phyloP scores from a whole-genome alignment of 2,329 filamentous ascomycete genomes.

The Beauveria scarabaeidicola region DNA sequence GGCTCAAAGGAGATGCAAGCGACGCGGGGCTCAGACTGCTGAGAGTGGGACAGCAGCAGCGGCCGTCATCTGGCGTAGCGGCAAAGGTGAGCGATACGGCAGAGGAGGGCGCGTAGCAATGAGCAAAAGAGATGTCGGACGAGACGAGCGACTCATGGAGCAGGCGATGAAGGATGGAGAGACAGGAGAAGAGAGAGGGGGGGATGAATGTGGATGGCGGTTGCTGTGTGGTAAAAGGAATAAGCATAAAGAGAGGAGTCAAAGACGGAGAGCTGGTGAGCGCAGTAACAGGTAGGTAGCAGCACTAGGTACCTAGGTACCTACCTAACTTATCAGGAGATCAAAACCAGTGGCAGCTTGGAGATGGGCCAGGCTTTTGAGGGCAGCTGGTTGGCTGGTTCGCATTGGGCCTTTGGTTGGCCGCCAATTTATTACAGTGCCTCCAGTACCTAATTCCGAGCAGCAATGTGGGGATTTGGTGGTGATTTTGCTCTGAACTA shows the following conservation, averaged over 20 bases:
- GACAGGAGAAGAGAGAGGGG: neutral
- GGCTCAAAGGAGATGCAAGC: conserved; percentile 11
- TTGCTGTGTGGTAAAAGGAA: neutral
- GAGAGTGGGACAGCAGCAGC: conserved; percentile 15
- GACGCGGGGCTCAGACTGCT: conserved; percentile 20
- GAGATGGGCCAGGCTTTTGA: no score
- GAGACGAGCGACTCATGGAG: conserved; percentile 3
- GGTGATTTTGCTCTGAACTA: no score
- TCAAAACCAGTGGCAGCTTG: no score
- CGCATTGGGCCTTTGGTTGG: neutral
- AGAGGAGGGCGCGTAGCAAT: conserved; percentile 14
- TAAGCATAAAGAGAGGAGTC: neutral
- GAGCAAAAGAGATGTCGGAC: conserved; percentile 12
- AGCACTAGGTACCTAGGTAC: neutral
- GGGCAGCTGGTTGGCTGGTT: no score
- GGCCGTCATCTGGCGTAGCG: conserved; percentile 18
- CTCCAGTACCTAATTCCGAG: no score
- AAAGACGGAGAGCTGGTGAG: neutral
- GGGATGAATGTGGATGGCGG: neutral
- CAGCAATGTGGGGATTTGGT: no score
- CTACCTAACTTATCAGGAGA: neutral
- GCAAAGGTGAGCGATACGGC: conserved; percentile 5
- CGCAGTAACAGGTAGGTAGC: neutral
- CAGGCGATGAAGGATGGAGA: neutral
- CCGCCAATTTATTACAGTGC: no score